These are phyloP conservation scores for Aspergillus pseudoglaucus DNA, from an alignment of 2,329 filamentous ascomycete genomes.

Conservation along the genomic window DNA sequence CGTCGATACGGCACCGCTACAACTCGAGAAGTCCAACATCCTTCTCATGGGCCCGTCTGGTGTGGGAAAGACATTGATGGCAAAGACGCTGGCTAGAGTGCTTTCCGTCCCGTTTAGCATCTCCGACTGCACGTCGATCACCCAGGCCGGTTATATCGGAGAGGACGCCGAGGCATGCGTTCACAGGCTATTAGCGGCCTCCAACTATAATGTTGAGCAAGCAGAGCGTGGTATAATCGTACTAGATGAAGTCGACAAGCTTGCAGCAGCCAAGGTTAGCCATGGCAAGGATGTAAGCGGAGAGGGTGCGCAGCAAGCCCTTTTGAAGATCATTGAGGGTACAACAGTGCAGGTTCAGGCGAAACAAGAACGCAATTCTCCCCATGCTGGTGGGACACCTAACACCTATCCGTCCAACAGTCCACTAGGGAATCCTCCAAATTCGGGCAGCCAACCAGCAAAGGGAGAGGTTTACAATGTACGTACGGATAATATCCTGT, in stretches of 20 bases:
- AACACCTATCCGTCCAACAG: conserved; percentile 35
- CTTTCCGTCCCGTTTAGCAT: conserved; percentile 95
- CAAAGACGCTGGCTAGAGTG: conserved; percentile 78
- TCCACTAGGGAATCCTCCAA: conserved; percentile 26
- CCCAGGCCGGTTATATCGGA: conserved; percentile 93
- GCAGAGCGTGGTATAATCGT: conserved; percentile 92
- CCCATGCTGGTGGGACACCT: conserved; percentile 31
- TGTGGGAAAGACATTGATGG: conserved; percentile 93
- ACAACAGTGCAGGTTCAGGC: conserved; percentile 88
- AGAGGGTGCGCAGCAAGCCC: conserved; percentile 91
- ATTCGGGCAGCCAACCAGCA: conserved; percentile 25
- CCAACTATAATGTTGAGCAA: conserved; percentile 78
- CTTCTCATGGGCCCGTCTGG: conserved; percentile 86
- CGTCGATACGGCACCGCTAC: conserved; percentile 55
- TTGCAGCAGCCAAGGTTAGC: conserved; percentile 77
- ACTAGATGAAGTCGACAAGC: conserved; percentile 95
- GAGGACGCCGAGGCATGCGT: conserved; percentile 97
- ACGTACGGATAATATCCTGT: conserved; percentile 92
- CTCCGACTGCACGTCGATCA: conserved; percentile 92
- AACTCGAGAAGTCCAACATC: conserved; percentile 93
- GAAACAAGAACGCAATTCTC: conserved; percentile 51
- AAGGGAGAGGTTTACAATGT: conserved; percentile 64
- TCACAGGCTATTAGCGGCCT: conserved; percentile 78
- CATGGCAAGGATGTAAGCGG: conserved; percentile 92
- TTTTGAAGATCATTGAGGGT: conserved; percentile 93